A percentile compares a stretch with the other conserved stretches of the same genome.
Conservation (phyloP, 2,329 filamentous ascomycete genomes). For the Alternaria conjuncta region DNA sequence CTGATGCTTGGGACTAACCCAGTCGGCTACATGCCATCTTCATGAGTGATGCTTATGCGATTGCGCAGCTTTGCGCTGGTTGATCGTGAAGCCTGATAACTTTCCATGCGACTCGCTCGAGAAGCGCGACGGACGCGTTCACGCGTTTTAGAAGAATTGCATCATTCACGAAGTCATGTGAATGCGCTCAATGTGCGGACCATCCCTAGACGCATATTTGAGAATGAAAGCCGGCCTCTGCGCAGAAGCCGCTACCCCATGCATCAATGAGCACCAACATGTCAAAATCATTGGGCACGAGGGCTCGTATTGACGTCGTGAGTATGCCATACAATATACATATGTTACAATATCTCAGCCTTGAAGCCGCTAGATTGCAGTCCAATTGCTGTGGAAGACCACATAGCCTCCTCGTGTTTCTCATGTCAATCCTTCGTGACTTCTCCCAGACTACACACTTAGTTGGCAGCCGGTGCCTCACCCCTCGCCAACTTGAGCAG, state of each 20-base stretch:
- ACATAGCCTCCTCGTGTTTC: not conserved
- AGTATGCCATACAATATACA: slow-evolving; percentile 5
- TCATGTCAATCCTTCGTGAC: not conserved
- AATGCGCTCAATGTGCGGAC: not conserved
- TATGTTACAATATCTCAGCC: slow-evolving; percentile 8
- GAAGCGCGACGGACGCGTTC: not conserved
- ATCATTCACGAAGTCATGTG: not conserved
- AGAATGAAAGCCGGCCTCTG: not conserved
- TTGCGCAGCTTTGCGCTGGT: not conserved
- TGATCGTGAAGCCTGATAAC: not conserved
- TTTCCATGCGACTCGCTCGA: not conserved
- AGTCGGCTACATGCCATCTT: slow-evolving; percentile 72
- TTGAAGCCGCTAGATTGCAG: not conserved
- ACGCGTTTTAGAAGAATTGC: not conserved
- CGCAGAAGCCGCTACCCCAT: not conserved
- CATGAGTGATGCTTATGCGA: not conserved
- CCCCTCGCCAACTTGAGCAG: slow-evolving; percentile 63
- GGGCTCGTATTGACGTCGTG: not conserved
- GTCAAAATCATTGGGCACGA: not conserved
- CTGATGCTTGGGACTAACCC: slow-evolving; percentile 88
- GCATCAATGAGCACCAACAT: not conserved
- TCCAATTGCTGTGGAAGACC: not conserved
- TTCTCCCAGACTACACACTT: not conserved
- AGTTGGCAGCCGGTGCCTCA: slow-evolving; percentile 10
- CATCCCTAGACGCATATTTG: not conserved